A percentile compares a stretch with the other conserved stretches of the same genome.
phyloP scores from a whole-genome alignment of 2,329 filamentous ascomycete genomes.

The Colletotrichum sp. region DNA sequence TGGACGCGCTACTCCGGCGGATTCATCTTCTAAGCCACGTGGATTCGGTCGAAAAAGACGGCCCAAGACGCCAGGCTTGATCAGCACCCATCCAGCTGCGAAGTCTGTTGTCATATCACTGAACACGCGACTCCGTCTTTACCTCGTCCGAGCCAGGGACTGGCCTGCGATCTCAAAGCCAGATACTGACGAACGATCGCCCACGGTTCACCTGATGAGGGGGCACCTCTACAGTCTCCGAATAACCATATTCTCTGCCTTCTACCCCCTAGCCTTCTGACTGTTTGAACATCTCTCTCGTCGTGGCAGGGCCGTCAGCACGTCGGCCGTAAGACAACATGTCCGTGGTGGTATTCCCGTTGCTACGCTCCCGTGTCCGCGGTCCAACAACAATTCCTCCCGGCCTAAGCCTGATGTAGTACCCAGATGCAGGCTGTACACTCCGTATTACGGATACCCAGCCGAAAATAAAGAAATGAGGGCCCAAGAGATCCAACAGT shows the following conservation, averaged over 20 bases:
- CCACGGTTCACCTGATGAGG: slow-evolving; percentile 8
- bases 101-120: not conserved
- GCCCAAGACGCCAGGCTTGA: not conserved
- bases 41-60: not conserved
- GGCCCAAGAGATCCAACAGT: not conserved
- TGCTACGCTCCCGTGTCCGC: not conserved
- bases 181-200: not conserved
- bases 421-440: not conserved
- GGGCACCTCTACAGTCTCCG: not conserved
- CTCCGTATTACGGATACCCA: not conserved
- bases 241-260: not conserved
- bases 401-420: not conserved
- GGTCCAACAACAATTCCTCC: not conserved
- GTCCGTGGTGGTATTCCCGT: not conserved
- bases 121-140: not conserved
- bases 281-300: not conserved
- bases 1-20: not conserved
- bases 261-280: not conserved
- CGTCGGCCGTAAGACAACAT: not conserved
- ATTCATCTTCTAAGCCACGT: not conserved
- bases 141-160: not conserved
- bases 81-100: not conserved
- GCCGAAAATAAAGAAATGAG: not conserved
- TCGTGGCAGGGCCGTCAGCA: not conserved
- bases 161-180: not conserved